Base-by-base conservation (phyloP, 2,329 filamentous ascomycete species). In the Paraphaeosphaeria minitans region DNA sequence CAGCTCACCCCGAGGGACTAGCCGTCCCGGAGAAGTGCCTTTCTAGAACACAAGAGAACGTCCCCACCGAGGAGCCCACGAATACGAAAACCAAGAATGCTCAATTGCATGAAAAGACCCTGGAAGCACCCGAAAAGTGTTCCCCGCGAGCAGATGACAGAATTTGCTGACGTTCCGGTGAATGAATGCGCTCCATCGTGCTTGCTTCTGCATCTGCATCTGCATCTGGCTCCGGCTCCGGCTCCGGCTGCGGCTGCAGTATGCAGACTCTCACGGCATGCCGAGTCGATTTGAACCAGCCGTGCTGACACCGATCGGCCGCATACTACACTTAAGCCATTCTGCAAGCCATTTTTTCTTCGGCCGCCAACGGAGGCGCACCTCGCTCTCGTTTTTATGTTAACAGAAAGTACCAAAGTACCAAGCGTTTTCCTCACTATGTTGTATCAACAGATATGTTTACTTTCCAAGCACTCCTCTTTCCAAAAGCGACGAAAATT, bases 1-100 rank as follows among this genome's bases (percentile, higher is more conserved):
- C 66, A 22, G 62, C 60, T 2, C 55, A 63, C 37, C 22, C 56
- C 12, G 57, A 56, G 14, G 58, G 55, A 7, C 56, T 61, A 22
- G 29, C 43, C 24, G 33, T 56, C 2, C 27, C 51, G 12, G 59
- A 65, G 48, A 63, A 60, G 42, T 57, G 49, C 49, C 43, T 45
- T 13, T 19, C 35, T 12, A 29, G 13, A 16, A 4, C 21, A 52
- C 37, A 21, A 14, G 27, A 21, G 19, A 35, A 29, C 8, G 33
- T 13, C 13, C 14, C 42, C 37, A 43, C 19, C 0, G 31, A 52
- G 16, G n/a, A 49, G 27, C 5, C 16, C 8, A 35, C 35, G 21
- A 24, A 53, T 37, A 21, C 51, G 19, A n/a, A 22, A 7, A 45
- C 27, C 10, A n/a, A n/a, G 4, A 39, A 1, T 39, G 37, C 37